Evolutionary conservation across 2,329 filamentous ascomycete genomes (phyloP).

Genomic region (Chalara sp.): DNA sequence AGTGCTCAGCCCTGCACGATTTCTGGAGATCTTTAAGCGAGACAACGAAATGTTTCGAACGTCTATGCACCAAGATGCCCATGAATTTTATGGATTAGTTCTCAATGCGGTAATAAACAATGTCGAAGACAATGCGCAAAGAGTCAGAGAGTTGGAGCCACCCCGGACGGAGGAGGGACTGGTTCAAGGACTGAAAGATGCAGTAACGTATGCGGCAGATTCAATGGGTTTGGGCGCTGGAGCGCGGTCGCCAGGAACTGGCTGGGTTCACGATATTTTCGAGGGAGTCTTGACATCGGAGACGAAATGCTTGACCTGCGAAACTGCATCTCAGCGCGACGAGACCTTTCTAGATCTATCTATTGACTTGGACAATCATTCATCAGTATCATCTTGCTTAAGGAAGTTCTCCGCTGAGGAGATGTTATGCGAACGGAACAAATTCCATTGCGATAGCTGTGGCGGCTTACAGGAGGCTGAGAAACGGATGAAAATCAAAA

Average conservation of each 20-base stretch:
- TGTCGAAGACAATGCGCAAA: constrained; percentile 79
- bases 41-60: constrained; percentile 98
- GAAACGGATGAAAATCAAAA: constrained; percentile 99
- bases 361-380: constrained; percentile 91
- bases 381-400: constrained; percentile 91
- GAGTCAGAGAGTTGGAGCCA: constrained; percentile 45
- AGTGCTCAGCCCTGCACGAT: constrained; percentile 85
- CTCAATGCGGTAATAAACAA: constrained; percentile 95
- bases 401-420: constrained; percentile 96
- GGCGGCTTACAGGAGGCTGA: constrained; percentile 95
- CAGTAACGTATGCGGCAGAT: constrained; percentile 32
- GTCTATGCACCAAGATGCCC: constrained; percentile 96
- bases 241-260: constrained; percentile 54
- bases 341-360: constrained; percentile 95
- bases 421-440: constrained; percentile 97
- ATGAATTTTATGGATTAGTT: constrained; percentile 91
- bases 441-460: constrained; percentile 97
- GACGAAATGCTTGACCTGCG: constrained; percentile 92
- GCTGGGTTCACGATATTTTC: constrained; percentile 97
- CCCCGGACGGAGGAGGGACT: constrained; percentile 36
- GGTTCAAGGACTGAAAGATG: constrained; percentile 43
- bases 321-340: constrained; percentile 89
- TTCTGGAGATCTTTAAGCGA: constrained; percentile 85
- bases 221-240: constrained; percentile 29
- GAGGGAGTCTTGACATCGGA: constrained; percentile 93